phyloP scores from a whole-genome alignment of 2,329 filamentous ascomycete species.

The Aureobasidium sp. region DNA sequence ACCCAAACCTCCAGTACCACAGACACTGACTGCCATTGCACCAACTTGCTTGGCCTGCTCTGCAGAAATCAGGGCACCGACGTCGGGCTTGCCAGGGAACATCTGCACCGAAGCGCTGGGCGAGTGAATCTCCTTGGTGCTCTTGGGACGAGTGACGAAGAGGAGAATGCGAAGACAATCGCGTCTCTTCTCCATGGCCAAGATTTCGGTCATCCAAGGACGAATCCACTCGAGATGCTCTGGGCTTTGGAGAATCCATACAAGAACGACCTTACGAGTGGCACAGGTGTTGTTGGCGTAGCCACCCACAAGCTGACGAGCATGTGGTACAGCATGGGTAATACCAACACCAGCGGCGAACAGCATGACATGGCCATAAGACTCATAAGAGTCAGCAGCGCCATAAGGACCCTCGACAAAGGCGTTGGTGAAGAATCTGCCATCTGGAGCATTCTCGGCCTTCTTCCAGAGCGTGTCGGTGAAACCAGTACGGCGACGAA shows the following conservation, averaged over 20 bases:
- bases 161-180: slow-evolving; percentile 80
- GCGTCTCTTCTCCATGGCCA: slow-evolving; percentile 69
- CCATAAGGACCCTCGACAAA: slow-evolving; percentile 52
- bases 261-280: slow-evolving; percentile 69
- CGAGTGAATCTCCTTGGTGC: slow-evolving; percentile 70
- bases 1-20: slow-evolving; percentile 63
- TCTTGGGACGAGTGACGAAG: slow-evolving; percentile 82
- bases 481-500: slow-evolving; percentile 80
- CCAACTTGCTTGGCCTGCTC: slow-evolving; percentile 77
- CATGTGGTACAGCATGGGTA: slow-evolving; percentile 85
- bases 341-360: slow-evolving; percentile 92
- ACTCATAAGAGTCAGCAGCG: slow-evolving; percentile 66
- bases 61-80: slow-evolving; percentile 67
- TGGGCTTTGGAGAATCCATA: slow-evolving; percentile 88
- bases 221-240: slow-evolving; percentile 90
- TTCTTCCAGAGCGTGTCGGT: slow-evolving; percentile 72
- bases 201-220: slow-evolving; percentile 80
- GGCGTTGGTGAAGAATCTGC: slow-evolving; percentile 55
- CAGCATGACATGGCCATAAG: slow-evolving; percentile 84
- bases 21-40: slow-evolving; percentile 79
- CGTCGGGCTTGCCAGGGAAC: slow-evolving; percentile 81
- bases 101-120: slow-evolving; percentile 77
- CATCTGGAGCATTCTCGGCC: slow-evolving; percentile 47
- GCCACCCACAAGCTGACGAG: slow-evolving; percentile 54
- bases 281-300: slow-evolving; percentile 64